These are phyloP conservation scores for Sclerotinia trifoliorum DNA, from an alignment of 2,329 filamentous ascomycete species.

Conservation along the genomic window DNA sequence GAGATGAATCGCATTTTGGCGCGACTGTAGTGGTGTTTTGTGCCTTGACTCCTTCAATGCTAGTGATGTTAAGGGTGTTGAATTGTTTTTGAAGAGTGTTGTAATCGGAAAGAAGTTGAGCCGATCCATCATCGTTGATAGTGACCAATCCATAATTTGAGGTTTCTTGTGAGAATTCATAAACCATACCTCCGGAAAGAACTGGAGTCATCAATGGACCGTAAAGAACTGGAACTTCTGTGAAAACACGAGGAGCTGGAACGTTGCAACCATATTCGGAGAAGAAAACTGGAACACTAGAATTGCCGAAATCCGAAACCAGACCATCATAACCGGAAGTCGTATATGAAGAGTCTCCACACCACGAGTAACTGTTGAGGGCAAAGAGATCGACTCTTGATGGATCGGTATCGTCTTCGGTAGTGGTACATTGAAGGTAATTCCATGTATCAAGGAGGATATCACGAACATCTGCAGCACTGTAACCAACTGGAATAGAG, in stretches of 20 bases:
- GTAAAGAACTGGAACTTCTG: constrained; percentile 73
- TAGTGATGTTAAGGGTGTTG: constrained; percentile 67
- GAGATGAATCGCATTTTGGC: constrained; percentile 61
- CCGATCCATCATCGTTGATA: constrained; percentile 56
- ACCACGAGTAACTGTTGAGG: constrained; percentile 76
- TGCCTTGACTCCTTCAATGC: constrained; percentile 63
- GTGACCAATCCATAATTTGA: constrained; percentile 66
- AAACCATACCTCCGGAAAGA: constrained; percentile 76
- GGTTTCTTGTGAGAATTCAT: constrained; percentile 73
- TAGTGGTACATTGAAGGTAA: constrained; percentile 66
- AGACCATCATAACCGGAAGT: constrained; percentile 63
- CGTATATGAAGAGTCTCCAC: constrained; percentile 61
- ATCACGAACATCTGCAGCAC: constrained; percentile 72
- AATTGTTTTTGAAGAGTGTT: constrained; percentile 75
- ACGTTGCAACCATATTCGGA: constrained; percentile 80
- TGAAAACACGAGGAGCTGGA: constrained; percentile 68
- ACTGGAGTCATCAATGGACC: constrained; percentile 64
- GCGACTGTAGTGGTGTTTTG: constrained; percentile 53
- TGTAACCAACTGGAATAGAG: constrained; percentile 74
- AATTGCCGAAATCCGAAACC: constrained; percentile 62
- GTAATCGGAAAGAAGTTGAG: constrained; percentile 62
- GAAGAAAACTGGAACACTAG: constrained; percentile 75
- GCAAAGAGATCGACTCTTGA: constrained; percentile 74
- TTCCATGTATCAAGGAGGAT: constrained; percentile 73
- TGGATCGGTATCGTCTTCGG: constrained; percentile 54